Evolutionary conservation across 2,329 filamentous ascomycete species (phyloP).

Genomic region (Beauveria medogensis): DNA sequence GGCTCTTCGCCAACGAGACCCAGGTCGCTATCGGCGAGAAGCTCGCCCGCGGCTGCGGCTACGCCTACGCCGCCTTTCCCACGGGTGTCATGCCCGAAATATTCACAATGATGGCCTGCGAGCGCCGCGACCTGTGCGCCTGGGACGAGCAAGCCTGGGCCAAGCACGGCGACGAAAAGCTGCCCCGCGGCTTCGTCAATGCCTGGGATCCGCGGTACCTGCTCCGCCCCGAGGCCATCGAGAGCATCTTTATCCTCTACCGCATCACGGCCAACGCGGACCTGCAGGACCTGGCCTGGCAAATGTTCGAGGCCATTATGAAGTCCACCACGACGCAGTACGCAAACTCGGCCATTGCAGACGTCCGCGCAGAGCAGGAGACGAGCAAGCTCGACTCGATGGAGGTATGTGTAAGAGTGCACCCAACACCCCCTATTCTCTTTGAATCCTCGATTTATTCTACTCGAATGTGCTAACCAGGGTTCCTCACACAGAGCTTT

Average conservation of each 20-base stretch:
- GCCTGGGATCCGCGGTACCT: constrained; percentile 54
- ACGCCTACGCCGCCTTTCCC: constrained; percentile 48
- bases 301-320: constrained; percentile 61
- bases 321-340: constrained; percentile 52
- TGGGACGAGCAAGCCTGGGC: constrained; percentile 26
- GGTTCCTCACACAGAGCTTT: constrained; percentile 42
- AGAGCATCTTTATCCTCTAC: constrained; percentile 73
- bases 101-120: constrained; percentile 24
- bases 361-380: constrained; percentile 54
- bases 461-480: neutral
- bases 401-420: constrained; percentile 34
- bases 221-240: constrained; percentile 69
- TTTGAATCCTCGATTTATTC: neutral
- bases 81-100: constrained; percentile 57
- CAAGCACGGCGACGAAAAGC: constrained; percentile 13
- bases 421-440: neutral
- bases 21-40: constrained; percentile 50
- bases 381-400: constrained; percentile 48
- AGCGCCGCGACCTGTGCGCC: constrained; percentile 21
- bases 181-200: constrained; percentile 48
- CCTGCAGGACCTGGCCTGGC: constrained; percentile 64
- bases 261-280: constrained; percentile 59
- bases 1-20: constrained; percentile 39
- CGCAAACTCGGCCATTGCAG: constrained; percentile 57
- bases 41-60: constrained; percentile 55